Percentiles rank a stretch among this genome's conserved stretches.
These are phyloP conservation scores for Aspergillus transmontanensis DNA, from an alignment of 2,329 filamentous ascomycete genomes.

Conservation along the genomic window DNA sequence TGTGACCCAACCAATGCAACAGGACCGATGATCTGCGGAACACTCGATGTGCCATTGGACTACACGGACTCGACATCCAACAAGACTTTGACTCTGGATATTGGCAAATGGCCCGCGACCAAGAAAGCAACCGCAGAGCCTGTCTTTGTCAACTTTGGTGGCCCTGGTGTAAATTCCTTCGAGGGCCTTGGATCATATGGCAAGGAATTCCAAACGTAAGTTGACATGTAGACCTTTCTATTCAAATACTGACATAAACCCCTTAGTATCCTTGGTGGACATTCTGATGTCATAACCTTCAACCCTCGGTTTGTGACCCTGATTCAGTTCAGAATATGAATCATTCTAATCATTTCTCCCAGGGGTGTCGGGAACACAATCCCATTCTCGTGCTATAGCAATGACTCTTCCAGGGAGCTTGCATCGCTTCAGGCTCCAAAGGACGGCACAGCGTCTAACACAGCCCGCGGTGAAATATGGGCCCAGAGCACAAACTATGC, in stretches of 20 bases:
- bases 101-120: constrained; percentile 13
- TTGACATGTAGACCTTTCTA: neutral
- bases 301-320: constrained; percentile 7
- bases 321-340: neutral
- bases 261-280: constrained; percentile 11
- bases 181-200: neutral
- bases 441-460: neutral
- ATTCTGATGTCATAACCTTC: constrained; percentile 13
- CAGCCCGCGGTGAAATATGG: constrained; percentile 6
- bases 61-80: constrained; percentile 9
- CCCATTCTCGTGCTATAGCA: constrained; percentile 9
- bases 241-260: constrained; percentile 1
- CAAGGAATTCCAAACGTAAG: neutral
- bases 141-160: constrained; percentile 14
- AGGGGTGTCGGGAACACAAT: constrained; percentile 12
- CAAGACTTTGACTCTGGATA: constrained; percentile 10
- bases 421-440: neutral
- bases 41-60: constrained; percentile 15
- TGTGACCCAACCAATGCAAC: constrained; percentile 1
- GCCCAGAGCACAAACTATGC: constrained; percentile 9
- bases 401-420: neutral
- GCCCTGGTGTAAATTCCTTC: constrained; percentile 5
- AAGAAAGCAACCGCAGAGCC: constrained; percentile 7
- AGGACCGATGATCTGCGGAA: constrained; percentile 8
- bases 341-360: neutral